Base-by-base conservation (phyloP, 768 basidiomycete genomes). In the Termitomyces sp. region DNA sequence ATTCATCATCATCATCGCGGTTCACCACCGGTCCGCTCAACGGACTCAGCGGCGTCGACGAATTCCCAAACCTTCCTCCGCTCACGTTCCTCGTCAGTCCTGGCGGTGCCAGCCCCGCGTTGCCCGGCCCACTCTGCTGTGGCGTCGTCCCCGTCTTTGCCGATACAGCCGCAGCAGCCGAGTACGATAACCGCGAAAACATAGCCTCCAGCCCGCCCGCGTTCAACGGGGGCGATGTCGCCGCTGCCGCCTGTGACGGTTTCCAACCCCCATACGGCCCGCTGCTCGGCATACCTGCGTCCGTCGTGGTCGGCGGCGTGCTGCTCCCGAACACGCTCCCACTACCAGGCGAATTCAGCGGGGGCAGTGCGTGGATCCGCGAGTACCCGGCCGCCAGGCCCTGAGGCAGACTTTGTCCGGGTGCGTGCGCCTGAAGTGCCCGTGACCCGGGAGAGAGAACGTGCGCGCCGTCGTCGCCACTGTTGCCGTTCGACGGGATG, bases 361-460 rank as follows among this genome's bases (percentile, higher is more conserved):
- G 78, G 4, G 80, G 80, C 12, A 80, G 74, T 1, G 94, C 88
- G 63, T 98, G 94, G 57, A 98, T 87, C 57, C 94, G 80, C 29
- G 91, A 94, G 67, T 94, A 87, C 0, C 94, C 94, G 0, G 92
- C 92, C 0, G 94, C 94, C 29, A 98, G 81, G 34, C 94, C 94
- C 56, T 95, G 93, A 1, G 95, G 94, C 13, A 96, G 77, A 71
- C 86, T 88, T 72, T 94, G 92, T 1, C 94, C 94, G 0, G 94
- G 94, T 1, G 92, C 92, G 63, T 95, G 94, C 18, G 86, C 77
- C 65, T 92, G 90, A 42, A 95, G 75, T 0, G 92, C 94, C n/a
- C 86, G 80, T 27, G 88, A 76, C 27, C 84, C 81, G 0, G 94
- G 90, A 14, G 86, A 88, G 1, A 85, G 71, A 18, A 74, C 64